Evolutionary conservation across 73 alveolate species (phyloP).

Genomic region (Breviolum minutum): DNA sequence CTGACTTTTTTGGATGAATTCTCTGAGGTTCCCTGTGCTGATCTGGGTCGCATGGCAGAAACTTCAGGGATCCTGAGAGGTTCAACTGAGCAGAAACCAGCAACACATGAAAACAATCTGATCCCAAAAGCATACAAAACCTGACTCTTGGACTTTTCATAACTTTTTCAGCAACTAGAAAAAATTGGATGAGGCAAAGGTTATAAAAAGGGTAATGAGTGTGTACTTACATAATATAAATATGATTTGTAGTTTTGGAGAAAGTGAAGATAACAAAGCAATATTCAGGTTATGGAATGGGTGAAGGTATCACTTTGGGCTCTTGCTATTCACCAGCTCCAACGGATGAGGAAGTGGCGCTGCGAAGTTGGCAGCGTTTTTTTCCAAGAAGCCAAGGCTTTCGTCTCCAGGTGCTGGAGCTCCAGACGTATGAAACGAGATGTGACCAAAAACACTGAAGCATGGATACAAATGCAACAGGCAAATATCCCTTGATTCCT

Average conservation of each 20-base stretch:
- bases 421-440: not conserved
- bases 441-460: not conserved
- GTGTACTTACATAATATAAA: too few relatives aligned
- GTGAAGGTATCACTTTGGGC: not conserved
- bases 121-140: too few relatives aligned
- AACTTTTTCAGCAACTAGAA: too few relatives aligned
- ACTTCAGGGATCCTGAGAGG: too few relatives aligned
- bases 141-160: too few relatives aligned
- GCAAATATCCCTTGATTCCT: not conserved
- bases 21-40: conserved; percentile 77
- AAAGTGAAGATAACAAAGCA: not conserved
- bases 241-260: not conserved
- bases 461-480: not conserved
- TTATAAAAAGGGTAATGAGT: not conserved
- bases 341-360: conserved; percentile 44
- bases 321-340: not conserved
- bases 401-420: not conserved
- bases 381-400: conserved; percentile 48
- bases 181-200: too few relatives aligned
- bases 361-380: conserved; percentile 86
- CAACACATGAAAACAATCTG: too few relatives aligned
- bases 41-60: conserved; percentile 25
- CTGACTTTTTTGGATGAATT: not conserved
- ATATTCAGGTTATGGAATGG: not conserved
- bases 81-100: too few relatives aligned